Evolutionary conservation across 176 grass and related monocot species (phyloP).

Genomic region (Secale cereale): DNA sequence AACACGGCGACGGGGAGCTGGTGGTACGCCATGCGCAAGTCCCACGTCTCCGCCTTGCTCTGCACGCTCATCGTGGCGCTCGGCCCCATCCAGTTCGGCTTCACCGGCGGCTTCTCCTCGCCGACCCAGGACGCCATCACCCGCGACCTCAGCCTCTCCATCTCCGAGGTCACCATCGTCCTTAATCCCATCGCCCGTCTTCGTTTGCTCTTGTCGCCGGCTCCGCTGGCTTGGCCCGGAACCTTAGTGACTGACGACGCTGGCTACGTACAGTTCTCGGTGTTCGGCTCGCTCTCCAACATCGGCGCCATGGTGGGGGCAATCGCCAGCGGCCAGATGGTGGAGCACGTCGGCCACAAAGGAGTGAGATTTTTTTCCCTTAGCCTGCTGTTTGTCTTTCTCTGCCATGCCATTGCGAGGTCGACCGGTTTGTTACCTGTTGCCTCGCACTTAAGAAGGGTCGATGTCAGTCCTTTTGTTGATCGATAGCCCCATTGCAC

Average conservation of each 20-base stretch:
- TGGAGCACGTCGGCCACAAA: slow-evolving; percentile 85
- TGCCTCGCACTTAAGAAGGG: too few relatives aligned
- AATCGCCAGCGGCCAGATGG: slow-evolving; percentile 89
- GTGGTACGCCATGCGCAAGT: slow-evolving; percentile 51
- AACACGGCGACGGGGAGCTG: slow-evolving; percentile 90
- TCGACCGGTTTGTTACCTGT: too few relatives aligned
- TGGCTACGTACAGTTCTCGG: slow-evolving; percentile 84
- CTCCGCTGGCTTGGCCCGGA: too few relatives aligned
- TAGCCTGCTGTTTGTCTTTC: neutral
- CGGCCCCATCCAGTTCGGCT: slow-evolving; percentile 95
- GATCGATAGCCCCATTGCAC: too few relatives aligned
- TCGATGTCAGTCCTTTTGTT: too few relatives aligned
- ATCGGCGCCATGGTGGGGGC: slow-evolving; percentile 91
- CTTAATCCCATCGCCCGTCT: too few relatives aligned
- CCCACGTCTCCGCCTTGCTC: slow-evolving; percentile 77
- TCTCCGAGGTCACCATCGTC: slow-evolving; percentile 48
- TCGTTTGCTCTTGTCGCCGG: too few relatives aligned
- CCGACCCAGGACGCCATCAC: slow-evolving; percentile 80
- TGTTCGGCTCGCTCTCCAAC: slow-evolving; percentile 89
- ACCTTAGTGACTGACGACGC: too few relatives aligned
- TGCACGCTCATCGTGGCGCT: slow-evolving; percentile 92
- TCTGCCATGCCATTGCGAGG: too few relatives aligned
- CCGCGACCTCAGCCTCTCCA: slow-evolving; percentile 65
- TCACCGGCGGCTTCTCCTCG: slow-evolving; percentile 85
- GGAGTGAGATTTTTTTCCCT: slow-evolving; percentile 41